Percentiles rank a stretch among this genome's conserved stretches.
phyloP scores from a whole-genome alignment of 306 rosid genomes.

The Rosa rugosa region DNA sequence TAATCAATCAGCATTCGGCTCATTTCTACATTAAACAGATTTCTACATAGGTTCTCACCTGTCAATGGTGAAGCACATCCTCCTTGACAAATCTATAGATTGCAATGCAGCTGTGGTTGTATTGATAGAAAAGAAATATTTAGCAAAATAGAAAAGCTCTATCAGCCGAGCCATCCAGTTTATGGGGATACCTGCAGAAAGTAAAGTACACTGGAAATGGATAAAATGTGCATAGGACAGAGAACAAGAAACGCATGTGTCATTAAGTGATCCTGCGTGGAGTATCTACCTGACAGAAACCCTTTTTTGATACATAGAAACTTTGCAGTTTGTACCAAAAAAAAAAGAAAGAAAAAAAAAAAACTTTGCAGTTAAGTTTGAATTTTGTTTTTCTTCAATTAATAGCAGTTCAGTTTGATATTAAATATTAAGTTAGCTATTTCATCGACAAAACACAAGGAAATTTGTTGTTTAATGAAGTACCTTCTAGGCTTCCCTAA shows the following conservation, averaged over 20 bases:
- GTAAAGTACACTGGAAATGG: neutral
- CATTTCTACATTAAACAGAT: neutral
- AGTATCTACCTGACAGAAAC: neutral
- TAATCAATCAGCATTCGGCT: neutral
- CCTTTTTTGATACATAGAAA: too few species aligned
- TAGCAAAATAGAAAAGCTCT: neutral
- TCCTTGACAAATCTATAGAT: neutral
- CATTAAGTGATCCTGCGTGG: neutral
- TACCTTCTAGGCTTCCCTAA: neutral
- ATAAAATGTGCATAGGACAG: neutral
- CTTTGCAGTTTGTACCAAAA: too few species aligned
- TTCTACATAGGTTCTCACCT: neutral
- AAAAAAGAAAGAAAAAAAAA: neutral
- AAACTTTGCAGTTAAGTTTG: neutral
- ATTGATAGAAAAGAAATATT: neutral
- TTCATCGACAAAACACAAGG: neutral
- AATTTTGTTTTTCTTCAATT: neutral
- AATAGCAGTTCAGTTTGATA: neutral
- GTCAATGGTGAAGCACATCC: neutral
- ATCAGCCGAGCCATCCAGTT: constrained; percentile 3
- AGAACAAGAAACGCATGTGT: neutral
- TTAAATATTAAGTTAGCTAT: neutral
- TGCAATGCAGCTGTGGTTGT: neutral
- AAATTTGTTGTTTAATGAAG: neutral
- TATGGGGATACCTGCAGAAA: neutral